These are phyloP conservation scores for Mycocentrospora acerina DNA, from an alignment of 2,329 filamentous ascomycete genomes.

Conservation along the genomic window DNA sequence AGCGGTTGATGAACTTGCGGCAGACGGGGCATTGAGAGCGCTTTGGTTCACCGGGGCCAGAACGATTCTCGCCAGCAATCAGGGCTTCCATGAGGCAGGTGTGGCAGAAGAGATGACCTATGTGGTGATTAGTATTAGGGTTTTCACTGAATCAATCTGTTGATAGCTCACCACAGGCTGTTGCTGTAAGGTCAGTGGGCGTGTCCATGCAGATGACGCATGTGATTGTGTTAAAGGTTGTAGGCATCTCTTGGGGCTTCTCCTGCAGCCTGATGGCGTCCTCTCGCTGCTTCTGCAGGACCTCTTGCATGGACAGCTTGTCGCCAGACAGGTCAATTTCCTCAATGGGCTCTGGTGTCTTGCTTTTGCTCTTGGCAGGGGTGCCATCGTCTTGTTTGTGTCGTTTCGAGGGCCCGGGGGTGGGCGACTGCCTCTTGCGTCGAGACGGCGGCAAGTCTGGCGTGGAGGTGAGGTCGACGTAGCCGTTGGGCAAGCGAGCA, in stretches of 20 bases:
- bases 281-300: constrained; percentile 55
- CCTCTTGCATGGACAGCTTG: constrained; percentile 44
- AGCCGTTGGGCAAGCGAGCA: constrained; percentile 35
- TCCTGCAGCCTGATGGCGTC: constrained; percentile 53
- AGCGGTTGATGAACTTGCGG: constrained; percentile 46
- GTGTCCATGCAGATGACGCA: constrained; percentile 67
- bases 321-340: constrained; percentile 54
- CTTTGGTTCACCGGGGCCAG: constrained; percentile 45
- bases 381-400: constrained; percentile 23
- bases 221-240: constrained; percentile 51
- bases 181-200: constrained; percentile 60
- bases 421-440: constrained; percentile 22
- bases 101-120: constrained; percentile 67
- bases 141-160: too few species aligned
- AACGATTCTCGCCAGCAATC: constrained; percentile 55
- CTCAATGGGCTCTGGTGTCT: constrained; percentile 40
- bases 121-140: too few species aligned
- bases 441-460: constrained; percentile 24
- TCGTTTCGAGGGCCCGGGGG: constrained; percentile 38
- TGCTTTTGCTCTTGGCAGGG: constrained; percentile 1
- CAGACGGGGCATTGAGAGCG: constrained; percentile 52
- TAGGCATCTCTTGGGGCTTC: constrained; percentile 40
- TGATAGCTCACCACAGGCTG: constrained; percentile 58
- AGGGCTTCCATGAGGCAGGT: constrained; percentile 63
- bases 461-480: constrained; percentile 38